Base-by-base conservation (phyloP, 1,284 basidiomycete genomes). In the Austroboletus niveus region DNA sequence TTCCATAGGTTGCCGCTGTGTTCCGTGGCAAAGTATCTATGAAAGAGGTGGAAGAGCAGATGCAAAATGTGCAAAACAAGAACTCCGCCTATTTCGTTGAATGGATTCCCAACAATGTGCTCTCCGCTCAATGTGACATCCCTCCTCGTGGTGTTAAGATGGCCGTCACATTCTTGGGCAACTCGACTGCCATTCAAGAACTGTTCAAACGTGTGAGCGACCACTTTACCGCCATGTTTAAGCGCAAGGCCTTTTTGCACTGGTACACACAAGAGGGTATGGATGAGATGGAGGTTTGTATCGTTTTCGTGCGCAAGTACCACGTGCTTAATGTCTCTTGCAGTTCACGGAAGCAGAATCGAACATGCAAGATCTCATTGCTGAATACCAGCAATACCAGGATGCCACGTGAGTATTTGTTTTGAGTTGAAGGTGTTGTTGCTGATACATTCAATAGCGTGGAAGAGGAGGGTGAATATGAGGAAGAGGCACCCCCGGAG, bases 201-300 rank as follows among this genome's bases (percentile, higher is more conserved):
- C 81, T 98, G 59, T 97, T 98, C 90, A 94, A 94, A 80, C 93
- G 94, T 77, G 92, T 96, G 70, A 89, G 86, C 62, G 92, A 95
- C 71, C 95, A 98, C 74, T 98, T 98, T 85, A 92, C 91, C 55
- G 92, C 92, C 74, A 98, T 98, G 96, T 98, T 97, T 87, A 90
- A 94, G 80, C 83, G 95, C 72, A 97, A 97, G 80, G 95, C 95
- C 41, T 98, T 98, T 88, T 87, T 98, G 82, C 94, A 98, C 75
- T 98, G 94, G 92, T 96, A 97, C 77, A 97, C 93, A 42, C 92
- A 94, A 70, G 94, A 96, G 80, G 94, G 95, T 73, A 97, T 97
- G 95, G 94, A 97, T 75, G 95, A 98, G 83, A 94, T 98, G 88
- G 94, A 94, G 79, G 86, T 84, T 58, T 55, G 75, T 70, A 24